Evolutionary conservation across 1,139 yeast genomes (phyloP), one percentile per base, ranked within the genome.

Genomic region (Geotrichum australiense): DNA sequence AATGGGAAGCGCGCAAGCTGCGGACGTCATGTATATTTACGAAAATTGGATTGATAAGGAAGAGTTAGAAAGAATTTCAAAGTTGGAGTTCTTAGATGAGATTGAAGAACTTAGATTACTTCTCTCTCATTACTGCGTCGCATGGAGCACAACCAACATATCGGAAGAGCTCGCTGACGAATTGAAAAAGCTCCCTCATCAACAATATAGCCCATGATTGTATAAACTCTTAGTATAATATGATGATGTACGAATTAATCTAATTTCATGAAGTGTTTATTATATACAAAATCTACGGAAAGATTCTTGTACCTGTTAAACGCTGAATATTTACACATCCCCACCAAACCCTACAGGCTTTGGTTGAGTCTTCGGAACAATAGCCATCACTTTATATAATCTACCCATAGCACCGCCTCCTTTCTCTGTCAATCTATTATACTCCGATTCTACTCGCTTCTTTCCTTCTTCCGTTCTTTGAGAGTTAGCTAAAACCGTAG

Each of bases 71-170:
- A 62, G 94, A 26, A 69, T 87, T 1, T 71, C 75, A 43, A 58
- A 64, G 23, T 66, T 89, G 38, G 97, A 91, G 57, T 68, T 87
- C 52, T 66, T 91, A 29, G 98, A 91, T 62, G 98, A 91, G 59
- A 64, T 86, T 11, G 98, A 91, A 62, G 98, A 91, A 57, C 69
- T 91, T 54, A 67, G 69, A 50, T 64, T 91, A 32, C 68, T 91
- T 45, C 73, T 85, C 49, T 70, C 73, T 34, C 98, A 91, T 61
- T 91, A 91, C 56, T 80, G 94, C 47, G 60, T 83, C 15, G 64
- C 69, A 2, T 62, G 67, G 65, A 67, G 58, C 11, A 14, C 37
- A 3, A 39, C 46, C 14, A 23, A 36, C 15, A 39, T 33, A 21
- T 27, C 38, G 5, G 25, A 21, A 10, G 26, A 30, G 2, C 39